phyloP scores from a whole-genome alignment of 805 yeast genomes.

The Blastobotrys chiropterorum region DNA sequence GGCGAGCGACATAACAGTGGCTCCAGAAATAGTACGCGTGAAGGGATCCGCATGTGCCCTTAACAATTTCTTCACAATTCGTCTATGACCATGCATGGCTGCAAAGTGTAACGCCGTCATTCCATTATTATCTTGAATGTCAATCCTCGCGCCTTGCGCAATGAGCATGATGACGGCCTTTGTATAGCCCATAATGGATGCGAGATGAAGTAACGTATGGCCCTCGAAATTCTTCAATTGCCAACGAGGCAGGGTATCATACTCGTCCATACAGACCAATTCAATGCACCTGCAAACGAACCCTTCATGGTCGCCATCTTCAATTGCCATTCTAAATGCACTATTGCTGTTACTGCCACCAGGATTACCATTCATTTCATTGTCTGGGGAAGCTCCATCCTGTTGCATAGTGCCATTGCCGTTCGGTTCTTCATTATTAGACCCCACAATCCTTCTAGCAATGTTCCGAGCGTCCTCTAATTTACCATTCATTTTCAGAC shows the following conservation, averaged over 20 bases:
- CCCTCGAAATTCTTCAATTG: slow-evolving; percentile 52
- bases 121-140: slow-evolving; percentile 73
- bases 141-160: slow-evolving; percentile 52
- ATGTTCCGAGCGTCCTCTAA: slow-evolving; percentile 91
- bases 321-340: slow-evolving; percentile 54
- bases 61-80: slow-evolving; percentile 54
- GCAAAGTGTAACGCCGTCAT: slow-evolving; percentile 88
- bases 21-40: slow-evolving; percentile 46
- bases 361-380: slow-evolving; percentile 55
- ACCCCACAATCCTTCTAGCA: slow-evolving; percentile 85
- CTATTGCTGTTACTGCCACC: slow-evolving; percentile 40
- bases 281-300: slow-evolving; percentile 25
- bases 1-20: slow-evolving; percentile 29
- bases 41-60: slow-evolving; percentile 59
- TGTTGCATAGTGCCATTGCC: slow-evolving; percentile 3
- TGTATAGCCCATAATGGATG: slow-evolving; percentile 69
- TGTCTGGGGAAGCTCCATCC: slow-evolving; percentile 43
- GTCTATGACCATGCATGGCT: slow-evolving; percentile 65
- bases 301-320: slow-evolving; percentile 44
- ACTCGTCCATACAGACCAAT: slow-evolving; percentile 32
- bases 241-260: slow-evolving; percentile 71
- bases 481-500: slow-evolving; percentile 93
- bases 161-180: slow-evolving; percentile 59
- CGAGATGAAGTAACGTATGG: slow-evolving; percentile 82
- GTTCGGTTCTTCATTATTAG: slow-evolving; percentile 21